Conservation (phyloP, 352 stramenopile genomes). For the Peronospora belbahrii region DNA sequence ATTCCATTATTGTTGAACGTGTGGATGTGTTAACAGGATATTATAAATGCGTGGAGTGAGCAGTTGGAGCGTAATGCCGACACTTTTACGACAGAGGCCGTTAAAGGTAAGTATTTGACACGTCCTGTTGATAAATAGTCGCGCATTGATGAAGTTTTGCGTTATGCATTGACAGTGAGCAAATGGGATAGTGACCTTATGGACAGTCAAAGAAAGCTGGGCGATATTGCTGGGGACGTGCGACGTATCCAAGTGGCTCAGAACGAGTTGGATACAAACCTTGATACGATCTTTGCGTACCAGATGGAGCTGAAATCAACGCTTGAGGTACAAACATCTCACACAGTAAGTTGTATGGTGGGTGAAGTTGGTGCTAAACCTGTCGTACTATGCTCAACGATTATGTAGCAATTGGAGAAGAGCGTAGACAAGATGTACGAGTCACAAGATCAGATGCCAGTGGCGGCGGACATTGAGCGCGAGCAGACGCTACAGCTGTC, state of each 20-base stretch:
- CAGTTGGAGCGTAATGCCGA: slow-evolving; percentile 78
- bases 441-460: slow-evolving; percentile 74
- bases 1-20: neutral
- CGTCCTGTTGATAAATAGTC: neutral
- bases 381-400: neutral
- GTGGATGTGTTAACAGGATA: slow-evolving; percentile 37
- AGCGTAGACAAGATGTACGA: slow-evolving; percentile 88
- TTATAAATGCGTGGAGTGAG: slow-evolving; percentile 88
- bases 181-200: slow-evolving; percentile 80
- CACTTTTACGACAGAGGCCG: slow-evolving; percentile 82
- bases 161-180: slow-evolving; percentile 40
- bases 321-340: slow-evolving; percentile 45
- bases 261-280: slow-evolving; percentile 79
- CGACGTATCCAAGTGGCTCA: slow-evolving; percentile 80
- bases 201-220: slow-evolving; percentile 80
- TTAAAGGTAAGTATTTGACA: slow-evolving; percentile 46
- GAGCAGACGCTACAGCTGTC: slow-evolving; percentile 83
- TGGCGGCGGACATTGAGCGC: slow-evolving; percentile 78
- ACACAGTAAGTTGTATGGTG: neutral
- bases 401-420: slow-evolving; percentile 71
- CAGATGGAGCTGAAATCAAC: slow-evolving; percentile 87
- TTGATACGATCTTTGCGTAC: slow-evolving; percentile 85
- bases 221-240: slow-evolving; percentile 75
- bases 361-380: neutral
- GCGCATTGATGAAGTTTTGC: slow-evolving; percentile 1